phyloP scores from a whole-genome alignment of 768 basidiomycete species.

The Rickenella mellea region DNA sequence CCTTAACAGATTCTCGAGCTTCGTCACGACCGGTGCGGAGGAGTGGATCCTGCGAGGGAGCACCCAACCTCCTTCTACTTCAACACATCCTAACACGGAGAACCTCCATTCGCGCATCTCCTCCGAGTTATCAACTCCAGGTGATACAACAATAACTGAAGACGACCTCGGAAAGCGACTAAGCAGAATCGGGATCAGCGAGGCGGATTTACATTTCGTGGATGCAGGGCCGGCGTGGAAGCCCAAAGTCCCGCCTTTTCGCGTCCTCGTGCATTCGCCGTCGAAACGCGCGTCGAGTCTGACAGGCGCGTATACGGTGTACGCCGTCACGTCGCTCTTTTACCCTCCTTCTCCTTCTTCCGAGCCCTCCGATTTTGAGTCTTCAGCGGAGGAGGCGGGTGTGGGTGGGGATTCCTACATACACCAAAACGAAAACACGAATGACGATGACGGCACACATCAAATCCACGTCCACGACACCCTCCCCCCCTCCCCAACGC shows the following conservation, averaged over 20 bases:
- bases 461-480: neutral
- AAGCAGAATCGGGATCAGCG: slow-evolving; percentile 33
- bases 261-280: slow-evolving; percentile 70
- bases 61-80: slow-evolving; percentile 7
- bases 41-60: slow-evolving; percentile 70
- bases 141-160: slow-evolving; percentile 17
- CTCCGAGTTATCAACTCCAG: neutral
- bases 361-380: slow-evolving; percentile 13
- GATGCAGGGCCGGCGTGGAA: slow-evolving; percentile 68
- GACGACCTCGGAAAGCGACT: slow-evolving; percentile 23
- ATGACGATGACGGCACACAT: neutral
- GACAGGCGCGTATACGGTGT: slow-evolving; percentile 59
- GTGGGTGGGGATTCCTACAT: neutral
- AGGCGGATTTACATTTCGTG: slow-evolving; percentile 63
- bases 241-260: slow-evolving; percentile 62
- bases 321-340: slow-evolving; percentile 71
- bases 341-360: slow-evolving; percentile 17
- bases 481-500: slow-evolving; percentile 28
- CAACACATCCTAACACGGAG: no score
- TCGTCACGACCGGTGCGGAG: slow-evolving; percentile 81
- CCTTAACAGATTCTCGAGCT: slow-evolving; percentile 77
- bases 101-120: neutral
- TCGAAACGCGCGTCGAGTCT: slow-evolving; percentile 61
- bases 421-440: neutral
- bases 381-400: neutral